Evolutionary conservation across 495 filamentous ascomycete species (phyloP), one percentile per base, ranked within the genome.

Genomic region (Physcia stellaris): DNA sequence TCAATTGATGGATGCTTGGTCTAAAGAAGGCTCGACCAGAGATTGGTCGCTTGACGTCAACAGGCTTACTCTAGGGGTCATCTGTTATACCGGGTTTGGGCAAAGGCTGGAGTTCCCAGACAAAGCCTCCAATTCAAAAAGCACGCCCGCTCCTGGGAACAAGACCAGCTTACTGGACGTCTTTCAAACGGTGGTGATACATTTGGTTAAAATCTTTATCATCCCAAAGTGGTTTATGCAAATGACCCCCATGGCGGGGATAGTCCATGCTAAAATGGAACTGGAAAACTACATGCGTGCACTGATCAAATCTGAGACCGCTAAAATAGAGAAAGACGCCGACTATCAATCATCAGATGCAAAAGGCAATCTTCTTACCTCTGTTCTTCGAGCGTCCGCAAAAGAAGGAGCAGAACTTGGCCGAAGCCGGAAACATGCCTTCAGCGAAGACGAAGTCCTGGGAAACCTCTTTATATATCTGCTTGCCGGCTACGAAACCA

Each of bases 401-500:
- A 15, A 27, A 28, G 37, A 39, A 26, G 37, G 16, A 19, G 30
- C 17, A 19, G 21, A 16, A 11, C 13, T 26, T 1, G 15, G 15
- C 15, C 18, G 24, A 31, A 30, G 23, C 20, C 41, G 37, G 33
- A 45, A 45, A 31, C 12, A 40, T n/a, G 39, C 32, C 17, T 42
- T 50, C 20, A 48, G 27, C 12, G 37, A 53, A 18, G 35, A 50
- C 19, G 50, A 35, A 6, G 24, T 35, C 13, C 33, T 35, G 12
- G 33, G 33, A n/a, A 35, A 35, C 33, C 18, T 22, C 5, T 35
- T 35, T 22, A 60, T 60, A 0, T 70, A 70, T 42, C 50, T 71
- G 6, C 62, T 64, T 21, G 67, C 61, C 2, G 67, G 67, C 13
- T 62, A 68, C 43, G 68, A 72, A 50, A 68, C 67, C 2, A 70